Base-by-base conservation (phyloP, 2,329 filamentous ascomycete genomes). In the Colletotrichum cordylinicola region DNA sequence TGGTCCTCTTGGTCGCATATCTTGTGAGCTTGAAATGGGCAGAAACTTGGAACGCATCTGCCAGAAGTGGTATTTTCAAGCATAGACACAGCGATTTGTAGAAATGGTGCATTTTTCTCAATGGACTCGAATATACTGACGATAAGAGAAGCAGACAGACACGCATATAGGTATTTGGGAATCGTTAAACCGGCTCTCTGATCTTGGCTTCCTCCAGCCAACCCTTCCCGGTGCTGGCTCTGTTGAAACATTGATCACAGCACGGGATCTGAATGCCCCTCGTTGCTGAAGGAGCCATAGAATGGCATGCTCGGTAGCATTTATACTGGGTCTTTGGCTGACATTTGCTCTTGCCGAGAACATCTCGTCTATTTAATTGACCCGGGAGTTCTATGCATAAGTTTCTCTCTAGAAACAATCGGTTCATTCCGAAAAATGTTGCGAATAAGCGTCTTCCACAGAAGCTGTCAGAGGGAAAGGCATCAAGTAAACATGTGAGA, bases 61-160 rank as follows among this genome's bases (percentile, higher is more conserved):
- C 10, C 1, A 48, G 39, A 8, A 21, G n/a, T 52, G n/a, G n/a
- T 21, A 0, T 0, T 2, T 13, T 24, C 43, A 52, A 0, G n/a
- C 6, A 52, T 2, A 48, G 10, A 13, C n/a, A 48, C 4, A 13
- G n/a, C 1, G 10, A 0, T 48, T 48, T 10, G 13, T 48, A 13
- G 3, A 13, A 2, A 21, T 21, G 18, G 6, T 21, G 10, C 43
- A 48, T 48, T n/a, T n/a, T 48, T 21, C 10, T 21, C 43, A n/a
- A 13, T 52, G n/a, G n/a, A 24, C 4, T n/a, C 4, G 10, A 4
- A 52, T 21, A 21, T 52, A 52, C n/a, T 24, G 43, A 21, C 6
- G n/a, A 13, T 10, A 52, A 13, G 21, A 13, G n/a, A 48, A n/a
- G 2, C 43, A 8, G 43, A 13, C 43, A 52, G 4, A 10, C 21